Conservation (phyloP, 2,329 filamentous ascomycete genomes). For the Diaporthe amygdali region DNA sequence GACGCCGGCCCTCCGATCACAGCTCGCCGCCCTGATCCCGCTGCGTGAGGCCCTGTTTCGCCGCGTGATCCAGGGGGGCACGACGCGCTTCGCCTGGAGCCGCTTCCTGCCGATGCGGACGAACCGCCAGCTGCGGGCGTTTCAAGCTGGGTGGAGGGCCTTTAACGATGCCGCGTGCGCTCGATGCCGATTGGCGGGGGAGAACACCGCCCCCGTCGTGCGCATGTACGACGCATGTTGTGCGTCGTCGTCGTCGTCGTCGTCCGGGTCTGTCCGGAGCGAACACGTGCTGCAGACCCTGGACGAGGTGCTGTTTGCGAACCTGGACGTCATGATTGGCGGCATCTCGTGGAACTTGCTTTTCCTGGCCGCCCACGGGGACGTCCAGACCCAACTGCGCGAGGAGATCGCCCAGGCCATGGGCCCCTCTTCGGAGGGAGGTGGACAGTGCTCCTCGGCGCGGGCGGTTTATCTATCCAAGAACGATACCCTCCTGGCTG, state of each 20-base stretch:
- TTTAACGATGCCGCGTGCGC: constrained; percentile 29
- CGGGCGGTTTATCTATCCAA: no score
- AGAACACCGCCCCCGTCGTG: no score
- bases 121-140: background rate
- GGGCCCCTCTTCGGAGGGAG: no score
- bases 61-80: constrained; percentile 22
- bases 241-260: no score
- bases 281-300: constrained; percentile 46
- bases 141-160: background rate
- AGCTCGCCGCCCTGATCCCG: constrained; percentile 32
- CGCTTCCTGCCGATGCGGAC: background rate
- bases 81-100: background rate
- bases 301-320: constrained; percentile 52
- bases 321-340: constrained; percentile 51
- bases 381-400: constrained; percentile 31
- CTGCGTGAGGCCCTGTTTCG: constrained; percentile 38
- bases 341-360: constrained; percentile 48
- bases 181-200: no score
- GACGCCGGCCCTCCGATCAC: constrained; percentile 32
- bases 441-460: no score
- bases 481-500: constrained; percentile 36
- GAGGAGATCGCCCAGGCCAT: background rate
- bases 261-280: no score
- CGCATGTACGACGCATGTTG: no score
- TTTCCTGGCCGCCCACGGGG: constrained; percentile 42